Evolutionary conservation across 495 filamentous ascomycete species (phyloP).

Genomic region (Aspergillus ellipticus): DNA sequence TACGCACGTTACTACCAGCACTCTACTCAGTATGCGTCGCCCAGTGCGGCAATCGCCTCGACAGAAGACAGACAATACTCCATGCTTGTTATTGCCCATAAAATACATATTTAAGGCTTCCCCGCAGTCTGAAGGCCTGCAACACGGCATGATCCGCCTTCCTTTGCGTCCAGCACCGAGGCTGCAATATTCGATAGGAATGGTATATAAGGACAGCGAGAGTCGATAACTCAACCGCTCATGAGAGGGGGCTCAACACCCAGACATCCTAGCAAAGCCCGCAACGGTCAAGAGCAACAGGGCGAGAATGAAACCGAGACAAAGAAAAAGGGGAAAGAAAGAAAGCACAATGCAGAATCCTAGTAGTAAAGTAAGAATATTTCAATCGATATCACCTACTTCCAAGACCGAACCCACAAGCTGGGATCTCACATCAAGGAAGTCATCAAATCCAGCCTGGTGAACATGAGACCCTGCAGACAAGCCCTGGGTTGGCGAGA

Average conservation of each 20-base stretch:
- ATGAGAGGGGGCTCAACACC: neutral
- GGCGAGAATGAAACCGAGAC: neutral
- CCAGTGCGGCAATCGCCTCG: too few species aligned
- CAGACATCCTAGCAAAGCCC: neutral
- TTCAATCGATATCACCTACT: conserved; percentile 16
- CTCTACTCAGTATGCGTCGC: too few species aligned
- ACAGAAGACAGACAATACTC: neutral
- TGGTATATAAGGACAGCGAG: neutral
- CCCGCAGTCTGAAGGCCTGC: neutral
- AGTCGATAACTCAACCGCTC: neutral
- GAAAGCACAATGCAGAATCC: neutral
- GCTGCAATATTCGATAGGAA: neutral
- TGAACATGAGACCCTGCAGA: conserved; percentile 12
- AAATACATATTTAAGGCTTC: neutral
- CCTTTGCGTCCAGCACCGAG: neutral
- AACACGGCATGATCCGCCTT: neutral
- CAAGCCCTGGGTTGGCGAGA: conserved; percentile 17
- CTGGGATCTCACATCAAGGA: conserved; percentile 14
- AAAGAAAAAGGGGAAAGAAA: neutral
- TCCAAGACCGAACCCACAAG: conserved; percentile 5
- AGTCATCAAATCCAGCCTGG: conserved; percentile 15
- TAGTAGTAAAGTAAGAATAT: conserved; percentile 3
- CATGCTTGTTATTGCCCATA: too few species aligned
- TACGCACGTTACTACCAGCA: too few species aligned
- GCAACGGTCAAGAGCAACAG: neutral